Conservation (phyloP, 345 rosid genomes). For the Angophora floribunda region DNA sequence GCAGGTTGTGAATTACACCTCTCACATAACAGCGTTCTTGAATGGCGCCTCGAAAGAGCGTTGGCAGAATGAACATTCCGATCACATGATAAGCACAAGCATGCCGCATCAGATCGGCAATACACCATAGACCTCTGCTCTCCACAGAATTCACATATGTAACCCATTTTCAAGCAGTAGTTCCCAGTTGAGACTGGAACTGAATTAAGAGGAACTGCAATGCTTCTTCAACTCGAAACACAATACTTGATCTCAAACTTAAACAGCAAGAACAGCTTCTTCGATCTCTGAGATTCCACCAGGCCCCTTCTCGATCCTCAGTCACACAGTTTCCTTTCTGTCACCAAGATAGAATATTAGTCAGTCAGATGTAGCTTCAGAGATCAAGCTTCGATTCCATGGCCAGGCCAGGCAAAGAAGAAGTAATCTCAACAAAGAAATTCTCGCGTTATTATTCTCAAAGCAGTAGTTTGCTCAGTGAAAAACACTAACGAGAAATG, state of each 20-base stretch:
- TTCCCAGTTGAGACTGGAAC: not conserved
- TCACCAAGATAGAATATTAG: not conserved
- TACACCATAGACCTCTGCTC: conserved; percentile 88
- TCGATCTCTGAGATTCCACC: not conserved
- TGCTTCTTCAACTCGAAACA: not conserved
- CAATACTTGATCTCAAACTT: not conserved
- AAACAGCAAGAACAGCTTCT: not conserved
- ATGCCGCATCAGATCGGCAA: conserved; percentile 93
- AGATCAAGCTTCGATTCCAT: not conserved
- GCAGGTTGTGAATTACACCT: conserved; percentile 90
- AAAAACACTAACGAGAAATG: not conserved
- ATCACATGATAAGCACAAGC: conserved; percentile 93
- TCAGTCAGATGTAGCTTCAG: not conserved
- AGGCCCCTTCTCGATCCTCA: not conserved
- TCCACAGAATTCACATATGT: conserved; percentile 88
- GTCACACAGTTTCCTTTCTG: not conserved
- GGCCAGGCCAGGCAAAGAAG: not conserved
- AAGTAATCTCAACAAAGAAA: not conserved
- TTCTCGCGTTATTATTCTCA: not conserved
- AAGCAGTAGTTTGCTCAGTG: not conserved
- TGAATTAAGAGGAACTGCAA: not conserved
- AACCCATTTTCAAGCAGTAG: conserved; percentile 48
- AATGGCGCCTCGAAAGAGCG: conserved; percentile 85
- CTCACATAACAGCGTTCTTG: conserved; percentile 79
- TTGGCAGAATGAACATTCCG: conserved; percentile 91